These are phyloP conservation scores for Paramecium sonneborni DNA, from an alignment of 73 alveolate genomes.

Conservation along the genomic window DNA sequence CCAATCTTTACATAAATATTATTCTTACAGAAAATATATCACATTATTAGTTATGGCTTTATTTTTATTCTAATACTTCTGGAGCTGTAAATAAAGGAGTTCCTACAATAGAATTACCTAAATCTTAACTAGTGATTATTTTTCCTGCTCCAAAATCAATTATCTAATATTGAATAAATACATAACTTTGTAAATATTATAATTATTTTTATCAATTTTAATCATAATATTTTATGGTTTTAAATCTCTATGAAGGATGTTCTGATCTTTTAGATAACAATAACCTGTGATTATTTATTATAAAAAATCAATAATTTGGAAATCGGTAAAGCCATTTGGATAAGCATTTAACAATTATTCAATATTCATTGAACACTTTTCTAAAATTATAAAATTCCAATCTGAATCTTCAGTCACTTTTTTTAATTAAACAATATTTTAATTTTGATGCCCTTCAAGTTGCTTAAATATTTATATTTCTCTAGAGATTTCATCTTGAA, in stretches of 20 bases:
- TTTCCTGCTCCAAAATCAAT: not conserved
- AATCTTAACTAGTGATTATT: not conserved
- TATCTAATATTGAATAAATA: not conserved
- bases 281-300: not conserved
- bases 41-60: not conserved
- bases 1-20: not conserved
- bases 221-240: not conserved
- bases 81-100: not conserved
- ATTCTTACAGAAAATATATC: not conserved
- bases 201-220: not conserved
- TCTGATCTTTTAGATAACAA: not conserved
- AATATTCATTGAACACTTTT: not conserved
- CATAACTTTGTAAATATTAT: not conserved
- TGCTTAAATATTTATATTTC: not conserved
- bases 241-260: not conserved
- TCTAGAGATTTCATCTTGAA: not conserved
- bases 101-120: not conserved
- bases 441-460: not conserved
- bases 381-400: not conserved
- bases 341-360: not conserved
- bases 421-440: not conserved
- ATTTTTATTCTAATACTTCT: not conserved
- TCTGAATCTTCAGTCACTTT: not conserved
- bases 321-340: not conserved
- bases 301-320: not conserved